Percentiles rank a stretch among this genome's conserved stretches.
Conservation (phyloP, 139 green algal genomes). For the Micractinium sp. region DNA sequence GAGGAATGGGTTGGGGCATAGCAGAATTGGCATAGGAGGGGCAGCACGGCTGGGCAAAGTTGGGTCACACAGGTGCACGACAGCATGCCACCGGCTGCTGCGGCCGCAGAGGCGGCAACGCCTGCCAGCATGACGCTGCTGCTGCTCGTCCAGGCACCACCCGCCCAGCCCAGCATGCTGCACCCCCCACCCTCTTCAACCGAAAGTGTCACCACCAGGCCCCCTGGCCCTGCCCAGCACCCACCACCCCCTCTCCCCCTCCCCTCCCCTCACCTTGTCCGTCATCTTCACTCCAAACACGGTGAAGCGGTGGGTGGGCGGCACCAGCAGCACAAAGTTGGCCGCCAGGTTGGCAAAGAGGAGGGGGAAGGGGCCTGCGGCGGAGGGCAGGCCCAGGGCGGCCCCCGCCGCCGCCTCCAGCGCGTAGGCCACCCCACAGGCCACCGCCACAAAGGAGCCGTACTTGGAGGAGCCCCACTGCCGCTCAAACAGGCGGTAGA, state of each 20-base stretch:
- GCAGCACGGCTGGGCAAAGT: too few species aligned
- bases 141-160: too few species aligned
- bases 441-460: slow-evolving; percentile 50
- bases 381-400: neutral
- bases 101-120: too few species aligned
- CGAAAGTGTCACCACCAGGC: neutral
- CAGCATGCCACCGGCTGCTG: neutral
- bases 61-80: neutral
- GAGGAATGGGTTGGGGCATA: neutral
- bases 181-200: neutral
- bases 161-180: neutral
- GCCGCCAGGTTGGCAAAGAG: slow-evolving; percentile 69
- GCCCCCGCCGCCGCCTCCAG: slow-evolving; percentile 45
- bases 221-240: neutral
- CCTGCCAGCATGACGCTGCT: too few species aligned
- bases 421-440: slow-evolving; percentile 38
- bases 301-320: slow-evolving; percentile 53
- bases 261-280: slow-evolving; percentile 68
- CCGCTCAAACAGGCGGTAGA: slow-evolving; percentile 70
- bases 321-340: slow-evolving; percentile 66
- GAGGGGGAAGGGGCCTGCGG: slow-evolving; percentile 56
- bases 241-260: neutral
- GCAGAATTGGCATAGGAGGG: neutral
- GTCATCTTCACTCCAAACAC: slow-evolving; percentile 63
- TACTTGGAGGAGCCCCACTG: slow-evolving; percentile 62